Conservation (phyloP, 2,329 filamentous ascomycete species). For the Colletotrichum caudatum region DNA sequence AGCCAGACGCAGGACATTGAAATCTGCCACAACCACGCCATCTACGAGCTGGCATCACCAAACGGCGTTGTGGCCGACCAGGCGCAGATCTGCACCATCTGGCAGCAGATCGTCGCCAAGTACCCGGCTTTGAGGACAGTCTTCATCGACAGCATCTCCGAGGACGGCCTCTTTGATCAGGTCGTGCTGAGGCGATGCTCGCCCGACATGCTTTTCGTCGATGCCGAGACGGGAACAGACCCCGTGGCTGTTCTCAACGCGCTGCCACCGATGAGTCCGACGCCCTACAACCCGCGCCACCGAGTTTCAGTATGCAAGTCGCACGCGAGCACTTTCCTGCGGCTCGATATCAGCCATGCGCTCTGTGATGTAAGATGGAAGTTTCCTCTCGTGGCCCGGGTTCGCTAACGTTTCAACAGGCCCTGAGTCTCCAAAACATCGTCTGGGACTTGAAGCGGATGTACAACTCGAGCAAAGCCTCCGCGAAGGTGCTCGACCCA, state of each 20-base stretch:
- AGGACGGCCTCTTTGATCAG: constrained; percentile 63
- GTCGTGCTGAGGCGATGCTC: constrained; percentile 61
- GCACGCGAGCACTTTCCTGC: constrained; percentile 57
- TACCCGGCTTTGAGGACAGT: constrained; percentile 62
- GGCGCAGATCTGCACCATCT: constrained; percentile 60
- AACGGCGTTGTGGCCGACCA: constrained; percentile 56
- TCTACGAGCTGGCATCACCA: constrained; percentile 60
- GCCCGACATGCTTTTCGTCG: constrained; percentile 66
- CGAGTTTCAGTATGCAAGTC: constrained; percentile 63
- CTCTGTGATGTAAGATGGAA: constrained; percentile 58
- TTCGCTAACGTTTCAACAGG: constrained; percentile 17
- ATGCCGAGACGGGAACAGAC: constrained; percentile 56
- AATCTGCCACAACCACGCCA: constrained; percentile 58
- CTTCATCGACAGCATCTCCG: constrained; percentile 63
- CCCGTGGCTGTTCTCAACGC: constrained; percentile 54
- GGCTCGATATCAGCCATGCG: constrained; percentile 64
- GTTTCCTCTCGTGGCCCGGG: not conserved
- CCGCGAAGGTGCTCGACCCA: constrained; percentile 50
- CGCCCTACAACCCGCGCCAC: constrained; percentile 59
- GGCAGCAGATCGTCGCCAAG: constrained; percentile 61
- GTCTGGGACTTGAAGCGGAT: constrained; percentile 60
- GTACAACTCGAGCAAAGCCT: constrained; percentile 55
- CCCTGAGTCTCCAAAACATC: constrained; percentile 58
- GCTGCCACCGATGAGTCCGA: constrained; percentile 56
- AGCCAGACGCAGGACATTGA: constrained; percentile 57